Conservation (phyloP, 2,329 filamentous ascomycete genomes). For the Colletotrichum costaricense region DNA sequence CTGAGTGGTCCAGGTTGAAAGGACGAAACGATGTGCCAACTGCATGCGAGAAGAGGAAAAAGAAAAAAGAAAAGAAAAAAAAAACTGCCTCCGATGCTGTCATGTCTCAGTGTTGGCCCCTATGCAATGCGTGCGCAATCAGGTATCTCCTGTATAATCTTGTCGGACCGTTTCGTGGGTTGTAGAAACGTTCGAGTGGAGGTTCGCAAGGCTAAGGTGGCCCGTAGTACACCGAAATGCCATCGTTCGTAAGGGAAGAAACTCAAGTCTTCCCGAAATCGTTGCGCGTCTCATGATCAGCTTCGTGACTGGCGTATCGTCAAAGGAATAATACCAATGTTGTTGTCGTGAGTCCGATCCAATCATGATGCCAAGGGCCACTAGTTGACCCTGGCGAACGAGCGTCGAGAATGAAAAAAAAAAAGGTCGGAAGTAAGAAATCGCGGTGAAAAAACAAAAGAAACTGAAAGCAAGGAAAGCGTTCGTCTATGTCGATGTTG, state of each 20-base stretch:
- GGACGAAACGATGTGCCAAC: conserved; percentile 15
- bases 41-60: conserved; percentile 10
- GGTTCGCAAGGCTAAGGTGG: background rate
- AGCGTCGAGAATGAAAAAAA: conserved; percentile 22
- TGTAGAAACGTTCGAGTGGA: background rate
- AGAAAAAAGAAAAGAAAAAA: background rate
- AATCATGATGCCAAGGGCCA: conserved; percentile 21
- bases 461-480: conserved; percentile 10
- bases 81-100: conserved; percentile 18
- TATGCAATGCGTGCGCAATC: conserved; percentile 22
- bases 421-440: conserved; percentile 2
- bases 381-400: conserved; percentile 6
- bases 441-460: conserved; percentile 16
- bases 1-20: conserved; percentile 11
- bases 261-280: conserved; percentile 10
- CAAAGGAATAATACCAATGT: conserved; percentile 18
- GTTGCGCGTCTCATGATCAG: conserved; percentile 29
- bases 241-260: conserved; percentile 15
- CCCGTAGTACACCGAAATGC: background rate
- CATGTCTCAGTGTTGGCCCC: conserved; percentile 16
- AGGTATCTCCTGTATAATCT: conserved; percentile 10
- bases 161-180: background rate
- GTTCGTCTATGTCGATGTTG: conserved; percentile 37
- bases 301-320: conserved; percentile 29
- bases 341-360: conserved; percentile 27